Conservation (phyloP, 2,329 filamentous ascomycete genomes). For the Phoma sp. region DNA sequence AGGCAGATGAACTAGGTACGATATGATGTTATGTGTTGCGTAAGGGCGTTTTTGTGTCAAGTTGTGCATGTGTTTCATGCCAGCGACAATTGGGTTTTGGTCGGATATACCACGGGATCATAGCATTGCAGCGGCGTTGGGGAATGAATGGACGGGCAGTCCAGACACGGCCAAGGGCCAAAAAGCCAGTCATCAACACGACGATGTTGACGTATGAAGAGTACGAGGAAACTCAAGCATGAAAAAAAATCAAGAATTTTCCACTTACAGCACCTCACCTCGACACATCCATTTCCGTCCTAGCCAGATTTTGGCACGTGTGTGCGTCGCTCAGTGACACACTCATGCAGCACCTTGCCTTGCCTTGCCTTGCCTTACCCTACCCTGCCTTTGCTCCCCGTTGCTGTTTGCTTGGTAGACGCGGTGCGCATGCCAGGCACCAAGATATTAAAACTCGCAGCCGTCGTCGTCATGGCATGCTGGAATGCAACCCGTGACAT, state of each 20-base stretch:
- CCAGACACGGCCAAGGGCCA: conserved; percentile 5
- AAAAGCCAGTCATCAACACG: conserved; percentile 1
- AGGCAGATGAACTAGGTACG: conserved; percentile 91
- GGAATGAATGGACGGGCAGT: neutral
- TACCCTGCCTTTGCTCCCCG: no score
- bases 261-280: conserved; percentile 9
- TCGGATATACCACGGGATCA: conserved; percentile 19
- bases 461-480: conserved; percentile 7
- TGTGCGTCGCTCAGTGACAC: conserved; percentile 10
- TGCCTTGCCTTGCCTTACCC: no score
- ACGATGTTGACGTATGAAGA: conserved; percentile 15
- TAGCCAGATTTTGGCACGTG: neutral
- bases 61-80: conserved; percentile 18
- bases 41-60: conserved; percentile 14
- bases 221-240: neutral
- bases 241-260: conserved; percentile 8
- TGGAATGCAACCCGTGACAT: no score
- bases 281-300: conserved; percentile 6
- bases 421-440: conserved; percentile 8
- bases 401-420: no score
- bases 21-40: neutral
- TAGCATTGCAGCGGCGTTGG: conserved; percentile 21
- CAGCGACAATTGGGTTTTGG: conserved; percentile 7
- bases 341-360: neutral
- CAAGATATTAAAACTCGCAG: neutral